phyloP scores from a whole-genome alignment of 2,329 filamentous ascomycete genomes.

The Stachybotrys echinatus region DNA sequence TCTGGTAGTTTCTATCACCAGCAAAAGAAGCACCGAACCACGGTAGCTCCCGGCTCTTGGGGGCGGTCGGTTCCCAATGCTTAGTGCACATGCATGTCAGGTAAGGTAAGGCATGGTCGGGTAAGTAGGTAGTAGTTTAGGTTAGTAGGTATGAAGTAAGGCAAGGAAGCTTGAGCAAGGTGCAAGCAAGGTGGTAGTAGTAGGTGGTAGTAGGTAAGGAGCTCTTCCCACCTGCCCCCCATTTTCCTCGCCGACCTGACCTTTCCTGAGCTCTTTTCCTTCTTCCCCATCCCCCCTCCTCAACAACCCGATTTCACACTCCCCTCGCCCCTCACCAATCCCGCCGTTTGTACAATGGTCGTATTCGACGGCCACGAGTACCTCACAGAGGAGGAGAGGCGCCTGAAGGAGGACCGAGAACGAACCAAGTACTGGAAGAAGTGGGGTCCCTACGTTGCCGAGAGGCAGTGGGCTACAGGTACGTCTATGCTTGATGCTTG shows the following conservation, averaged over 20 bases:
- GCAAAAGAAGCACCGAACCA: not conserved
- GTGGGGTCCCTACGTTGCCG: constrained; percentile 92
- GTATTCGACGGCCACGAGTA: constrained; percentile 84
- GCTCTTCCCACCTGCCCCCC: not conserved
- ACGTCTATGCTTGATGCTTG: constrained; percentile 22
- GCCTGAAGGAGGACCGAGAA: constrained; percentile 79
- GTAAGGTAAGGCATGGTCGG: not conserved
- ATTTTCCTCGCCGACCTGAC: not conserved
- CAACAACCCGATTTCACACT: constrained; percentile 4
- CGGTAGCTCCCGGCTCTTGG: not conserved
- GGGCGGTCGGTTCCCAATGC: not conserved
- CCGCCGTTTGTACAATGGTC: constrained; percentile 60
- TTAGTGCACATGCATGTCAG: not conserved
- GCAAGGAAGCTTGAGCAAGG: too few species aligned
- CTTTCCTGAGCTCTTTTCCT: constrained; percentile 2
- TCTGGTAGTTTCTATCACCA: too few species aligned
- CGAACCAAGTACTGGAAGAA: constrained; percentile 94
- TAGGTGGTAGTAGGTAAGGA: not conserved
- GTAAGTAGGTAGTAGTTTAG: not conserved
- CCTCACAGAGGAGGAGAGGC: constrained; percentile 83
- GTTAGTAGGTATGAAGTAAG: not conserved
- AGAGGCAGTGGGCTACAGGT: constrained; percentile 95
- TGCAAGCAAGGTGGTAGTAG: not conserved
- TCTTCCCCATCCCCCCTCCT: constrained; percentile 7
- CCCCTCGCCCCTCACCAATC: constrained; percentile 6